Percentiles rank a stretch among this genome's conserved stretches.
phyloP scores from a whole-genome alignment of 106 monocot species.

The Hemerocallis citrina region DNA sequence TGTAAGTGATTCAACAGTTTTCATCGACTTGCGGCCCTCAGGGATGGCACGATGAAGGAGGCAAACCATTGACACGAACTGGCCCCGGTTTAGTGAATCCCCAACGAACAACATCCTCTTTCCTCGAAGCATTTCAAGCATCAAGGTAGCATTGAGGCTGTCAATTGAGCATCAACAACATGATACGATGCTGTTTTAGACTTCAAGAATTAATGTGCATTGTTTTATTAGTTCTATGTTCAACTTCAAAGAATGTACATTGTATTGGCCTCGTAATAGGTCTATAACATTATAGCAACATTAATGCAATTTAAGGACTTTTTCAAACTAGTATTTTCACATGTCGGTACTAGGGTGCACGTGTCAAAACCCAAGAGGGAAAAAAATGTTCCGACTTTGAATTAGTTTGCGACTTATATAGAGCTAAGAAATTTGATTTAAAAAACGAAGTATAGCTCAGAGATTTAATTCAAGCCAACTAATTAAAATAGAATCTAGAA shows the following conservation, averaged over 20 bases:
- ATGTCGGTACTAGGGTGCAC: too few species aligned
- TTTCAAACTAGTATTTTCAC: conserved; percentile 1
- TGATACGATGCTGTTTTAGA: not conserved
- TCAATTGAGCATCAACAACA: not conserved
- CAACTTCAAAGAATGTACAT: too few species aligned
- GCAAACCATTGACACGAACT: conserved; percentile 80
- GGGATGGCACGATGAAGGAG: conserved; percentile 55
- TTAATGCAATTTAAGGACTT: not conserved
- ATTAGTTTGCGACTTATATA: conserved; percentile 1
- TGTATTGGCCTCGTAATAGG: too few species aligned
- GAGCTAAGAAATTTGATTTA: not conserved
- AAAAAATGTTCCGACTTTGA: too few species aligned
- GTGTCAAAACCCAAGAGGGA: too few species aligned
- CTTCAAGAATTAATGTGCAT: not conserved
- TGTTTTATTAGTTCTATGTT: not conserved
- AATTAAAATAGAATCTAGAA: too few species aligned
- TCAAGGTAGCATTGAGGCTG: conserved; percentile 52
- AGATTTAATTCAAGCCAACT: conserved; percentile 2
- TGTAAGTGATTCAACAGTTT: conserved; percentile 32
- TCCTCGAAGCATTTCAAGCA: conserved; percentile 60
- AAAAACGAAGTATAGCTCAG: conserved; percentile 3
- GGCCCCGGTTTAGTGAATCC: conserved; percentile 76
- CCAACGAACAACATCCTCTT: conserved; percentile 55
- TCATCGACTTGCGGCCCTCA: conserved; percentile 42
- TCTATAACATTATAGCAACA: too few species aligned